These are phyloP conservation scores for Actinomortierella ambigua DNA, from an alignment of 371 early-diverging fungal species.

Conservation along the genomic window DNA sequence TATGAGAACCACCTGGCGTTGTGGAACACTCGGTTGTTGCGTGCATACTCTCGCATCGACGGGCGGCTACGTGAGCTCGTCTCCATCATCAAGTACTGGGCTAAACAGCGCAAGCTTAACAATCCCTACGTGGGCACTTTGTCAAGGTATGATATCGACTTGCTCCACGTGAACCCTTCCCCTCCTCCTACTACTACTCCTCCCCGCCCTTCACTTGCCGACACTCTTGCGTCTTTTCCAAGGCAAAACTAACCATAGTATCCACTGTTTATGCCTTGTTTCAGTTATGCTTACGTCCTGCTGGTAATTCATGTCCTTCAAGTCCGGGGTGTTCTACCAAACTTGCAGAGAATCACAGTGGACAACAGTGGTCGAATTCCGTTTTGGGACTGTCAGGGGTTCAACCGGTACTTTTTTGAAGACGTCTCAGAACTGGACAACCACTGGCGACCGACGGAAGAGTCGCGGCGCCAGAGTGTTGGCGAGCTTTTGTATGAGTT, in stretches of 20 bases:
- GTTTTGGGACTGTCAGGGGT: slow-evolving; percentile 42
- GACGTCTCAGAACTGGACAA: slow-evolving; percentile 62
- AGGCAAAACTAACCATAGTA: neutral
- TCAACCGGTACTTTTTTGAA: slow-evolving; percentile 72
- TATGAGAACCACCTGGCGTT: slow-evolving; percentile 79
- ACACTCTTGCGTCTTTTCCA: too few relatives aligned
- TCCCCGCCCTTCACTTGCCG: too few relatives aligned
- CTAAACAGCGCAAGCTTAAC: slow-evolving; percentile 69
- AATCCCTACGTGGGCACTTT: slow-evolving; percentile 55
- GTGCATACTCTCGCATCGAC: slow-evolving; percentile 74
- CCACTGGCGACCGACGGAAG: slow-evolving; percentile 56
- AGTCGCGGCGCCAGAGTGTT: slow-evolving; percentile 54
- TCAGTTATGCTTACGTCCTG: slow-evolving; percentile 58
- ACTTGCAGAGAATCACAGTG: slow-evolving; percentile 34
- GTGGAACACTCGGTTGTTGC: slow-evolving; percentile 75
- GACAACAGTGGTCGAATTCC: slow-evolving; percentile 26
- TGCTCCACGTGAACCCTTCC: too few relatives aligned
- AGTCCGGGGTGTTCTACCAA: slow-evolving; percentile 45
- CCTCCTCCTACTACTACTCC: too few relatives aligned
- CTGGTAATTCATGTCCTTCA: slow-evolving; percentile 82
- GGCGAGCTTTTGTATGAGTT: slow-evolving; percentile 82
- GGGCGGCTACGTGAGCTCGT: slow-evolving; percentile 73
- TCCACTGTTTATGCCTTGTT: slow-evolving; percentile 3
- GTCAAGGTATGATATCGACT: slow-evolving; percentile 24
- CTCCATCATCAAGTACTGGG: slow-evolving; percentile 80